Evolutionary conservation across 179 eudicot species (phyloP).

Genomic region (Silene noctiflora): DNA sequence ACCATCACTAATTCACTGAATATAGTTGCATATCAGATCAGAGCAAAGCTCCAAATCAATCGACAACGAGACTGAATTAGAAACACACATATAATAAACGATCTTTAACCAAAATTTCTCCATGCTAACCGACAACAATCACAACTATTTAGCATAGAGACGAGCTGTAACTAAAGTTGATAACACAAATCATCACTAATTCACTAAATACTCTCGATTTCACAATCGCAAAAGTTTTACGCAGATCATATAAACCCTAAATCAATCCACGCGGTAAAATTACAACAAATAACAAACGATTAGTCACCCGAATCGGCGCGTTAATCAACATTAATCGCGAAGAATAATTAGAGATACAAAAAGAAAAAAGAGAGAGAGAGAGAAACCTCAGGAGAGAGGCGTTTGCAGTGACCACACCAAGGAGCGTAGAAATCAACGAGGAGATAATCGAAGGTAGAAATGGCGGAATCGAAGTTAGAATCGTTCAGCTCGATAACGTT

Average conservation of each 20-base stretch:
- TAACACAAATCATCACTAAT: neutral
- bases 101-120: too few species aligned
- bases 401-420: constrained; percentile 97
- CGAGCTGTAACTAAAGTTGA: neutral
- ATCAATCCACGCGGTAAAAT: neutral
- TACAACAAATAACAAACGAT: neutral
- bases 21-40: too few species aligned
- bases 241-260: neutral
- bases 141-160: neutral
- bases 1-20: too few species aligned
- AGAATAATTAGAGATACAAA: too few species aligned
- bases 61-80: too few species aligned
- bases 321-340: too few species aligned
- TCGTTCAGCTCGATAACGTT: constrained; percentile 75
- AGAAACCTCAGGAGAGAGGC: constrained; percentile 77
- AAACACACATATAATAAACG: too few species aligned
- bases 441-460: constrained; percentile 64
- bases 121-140: neutral
- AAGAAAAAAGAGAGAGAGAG: neutral
- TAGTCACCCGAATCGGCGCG: too few species aligned
- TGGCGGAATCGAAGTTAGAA: constrained; percentile 76
- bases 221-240: too few species aligned
- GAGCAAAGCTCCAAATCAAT: too few species aligned
- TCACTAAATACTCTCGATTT: neutral
- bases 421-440: constrained; percentile 94